Base-by-base conservation (phyloP, 768 basidiomycete genomes). In the Tylopilus sp. region DNA sequence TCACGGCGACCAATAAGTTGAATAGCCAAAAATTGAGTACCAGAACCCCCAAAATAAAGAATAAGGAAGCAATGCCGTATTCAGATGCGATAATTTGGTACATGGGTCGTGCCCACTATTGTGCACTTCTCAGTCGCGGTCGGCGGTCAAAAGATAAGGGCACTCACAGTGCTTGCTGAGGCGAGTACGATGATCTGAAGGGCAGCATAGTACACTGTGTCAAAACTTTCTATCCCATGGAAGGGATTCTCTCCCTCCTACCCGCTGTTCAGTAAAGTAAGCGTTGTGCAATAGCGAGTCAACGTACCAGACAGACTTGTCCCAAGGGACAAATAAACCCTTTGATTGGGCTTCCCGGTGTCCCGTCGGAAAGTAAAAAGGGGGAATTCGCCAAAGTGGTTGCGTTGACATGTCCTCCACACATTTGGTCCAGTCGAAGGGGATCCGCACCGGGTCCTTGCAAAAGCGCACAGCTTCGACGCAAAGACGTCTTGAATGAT, bases 11-110 rank as follows among this genome's bases (percentile, higher is more conserved):
- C 64, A 95, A 88, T 36, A 97, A 69, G 65, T 94, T 93, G 75
- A 95, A 85, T 52, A 95, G 76, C 91, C 91, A 92, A 67, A 97
- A 92, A 68, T 97, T 95, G 60, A 97, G 78, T n/a, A 97, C 79
- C 57, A 98, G 73, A 54, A 97, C 73, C 47, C 84, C 85, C 33
- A 83, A 70, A 53, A 98, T 86, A 73, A 91, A 97, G 72, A 91
- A 98, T 51, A 93, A 73, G 57, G 80, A 87, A 1, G 91, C 90
- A 17, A 86, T 70, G 63, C 88, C 90, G 70, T 86, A 94, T 63
- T 98, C 95, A 1, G 93, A 76, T 60, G 92, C 90, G 64, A 97
- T 88, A 75, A 89, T 85, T 15, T 69, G 61, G 67, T 95, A 97
- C 94, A 97, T 95, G 55, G 89, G 68, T 1, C 78, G 71, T 6